Conservation (phyloP, 2,329 filamentous ascomycete genomes). For the Aspergillus calidoustus region DNA sequence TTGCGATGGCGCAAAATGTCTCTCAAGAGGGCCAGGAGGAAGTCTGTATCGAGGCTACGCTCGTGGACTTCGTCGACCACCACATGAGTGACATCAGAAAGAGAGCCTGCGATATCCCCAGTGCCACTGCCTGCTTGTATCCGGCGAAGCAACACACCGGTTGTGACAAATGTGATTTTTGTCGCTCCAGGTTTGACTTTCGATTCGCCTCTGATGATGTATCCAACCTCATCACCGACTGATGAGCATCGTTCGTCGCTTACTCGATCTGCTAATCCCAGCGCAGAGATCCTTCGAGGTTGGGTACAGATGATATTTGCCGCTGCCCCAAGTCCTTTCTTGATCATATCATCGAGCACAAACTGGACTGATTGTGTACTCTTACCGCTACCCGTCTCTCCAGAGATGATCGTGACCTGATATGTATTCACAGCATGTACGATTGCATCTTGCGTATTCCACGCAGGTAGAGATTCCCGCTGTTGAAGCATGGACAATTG, state of each 20-base stretch:
- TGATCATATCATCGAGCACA: slow-evolving; percentile 87
- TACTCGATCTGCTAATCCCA: slow-evolving; percentile 92
- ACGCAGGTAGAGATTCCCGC: slow-evolving; percentile 80
- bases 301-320: slow-evolving; percentile 96
- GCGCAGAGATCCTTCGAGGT: slow-evolving; percentile 88
- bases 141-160: slow-evolving; percentile 85
- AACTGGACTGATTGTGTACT: slow-evolving; percentile 98
- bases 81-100: slow-evolving; percentile 91
- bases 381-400: slow-evolving; percentile 96
- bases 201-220: slow-evolving; percentile 88
- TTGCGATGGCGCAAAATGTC: slow-evolving; percentile 76
- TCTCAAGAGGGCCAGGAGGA: slow-evolving; percentile 82
- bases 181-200: slow-evolving; percentile 72
- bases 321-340: slow-evolving; percentile 71
- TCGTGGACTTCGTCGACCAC: slow-evolving; percentile 98
- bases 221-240: slow-evolving; percentile 88
- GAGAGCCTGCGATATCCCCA: slow-evolving; percentile 77
- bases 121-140: slow-evolving; percentile 87
- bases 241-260: slow-evolving; percentile 83
- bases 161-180: slow-evolving; percentile 94
- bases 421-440: slow-evolving; percentile 74
- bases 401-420: slow-evolving; percentile 94
- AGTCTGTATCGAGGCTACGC: slow-evolving; percentile 91
- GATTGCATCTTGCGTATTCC: slow-evolving; percentile 78
- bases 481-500: slow-evolving; percentile 76